phyloP scores from a whole-genome alignment of 2,329 filamentous ascomycete species.

The Colletotrichum kahawae region DNA sequence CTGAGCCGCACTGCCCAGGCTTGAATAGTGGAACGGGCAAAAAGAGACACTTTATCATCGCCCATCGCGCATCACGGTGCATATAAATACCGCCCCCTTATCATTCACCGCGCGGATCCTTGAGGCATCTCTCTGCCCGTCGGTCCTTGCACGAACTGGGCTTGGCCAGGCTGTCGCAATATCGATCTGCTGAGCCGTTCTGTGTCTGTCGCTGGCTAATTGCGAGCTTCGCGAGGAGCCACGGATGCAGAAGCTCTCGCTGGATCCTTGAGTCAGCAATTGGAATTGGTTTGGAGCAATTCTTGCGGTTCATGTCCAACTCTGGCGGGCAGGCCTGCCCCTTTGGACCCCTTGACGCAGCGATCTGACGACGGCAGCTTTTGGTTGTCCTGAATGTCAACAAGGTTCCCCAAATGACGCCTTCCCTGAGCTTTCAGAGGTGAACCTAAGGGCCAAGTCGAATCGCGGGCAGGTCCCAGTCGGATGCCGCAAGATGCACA shows the following conservation, averaged over 20 bases:
- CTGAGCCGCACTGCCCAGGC: not conserved
- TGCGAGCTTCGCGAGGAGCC: not conserved
- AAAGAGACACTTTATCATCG: not conserved
- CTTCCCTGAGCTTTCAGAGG: constrained; percentile 6
- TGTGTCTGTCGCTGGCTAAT: not conserved
- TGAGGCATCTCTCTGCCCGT: not conserved
- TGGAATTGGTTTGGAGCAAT: not conserved
- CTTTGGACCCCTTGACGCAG: not conserved
- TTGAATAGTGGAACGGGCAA: not conserved
- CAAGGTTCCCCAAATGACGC: constrained; percentile 4
- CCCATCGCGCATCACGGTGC: constrained; percentile 2
- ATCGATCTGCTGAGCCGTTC: not conserved
- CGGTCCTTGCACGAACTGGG: not conserved
- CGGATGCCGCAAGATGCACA: not conserved
- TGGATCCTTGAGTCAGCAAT: not conserved
- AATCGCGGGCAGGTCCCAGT: not conserved
- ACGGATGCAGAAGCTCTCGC: not conserved
- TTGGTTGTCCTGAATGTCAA: not conserved
- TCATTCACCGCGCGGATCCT: not conserved
- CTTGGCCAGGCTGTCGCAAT: not conserved
- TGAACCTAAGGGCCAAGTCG: not conserved
- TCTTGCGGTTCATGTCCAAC: not conserved
- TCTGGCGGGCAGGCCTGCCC: not conserved
- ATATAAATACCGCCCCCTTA: not conserved
- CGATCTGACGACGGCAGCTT: not conserved